These are phyloP conservation scores for Schwanniomyces pseudopolymorphus DNA, from an alignment of 805 yeast species.

Conservation along the genomic window DNA sequence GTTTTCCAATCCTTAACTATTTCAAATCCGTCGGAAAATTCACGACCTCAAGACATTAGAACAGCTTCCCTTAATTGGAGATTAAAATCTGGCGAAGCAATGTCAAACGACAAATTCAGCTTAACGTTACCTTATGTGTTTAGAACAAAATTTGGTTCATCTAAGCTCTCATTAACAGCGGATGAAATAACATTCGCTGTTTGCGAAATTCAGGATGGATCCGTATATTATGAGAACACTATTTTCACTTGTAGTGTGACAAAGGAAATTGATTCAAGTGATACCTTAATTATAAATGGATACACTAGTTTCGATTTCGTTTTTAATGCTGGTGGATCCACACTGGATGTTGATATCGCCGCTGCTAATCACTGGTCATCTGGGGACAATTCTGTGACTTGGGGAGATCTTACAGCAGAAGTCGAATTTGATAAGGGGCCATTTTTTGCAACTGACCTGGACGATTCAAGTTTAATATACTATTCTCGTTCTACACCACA, in stretches of 20 bases:
- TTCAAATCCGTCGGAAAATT: slow-evolving; percentile 6
- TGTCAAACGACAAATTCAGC: slow-evolving; percentile 10
- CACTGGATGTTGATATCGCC: slow-evolving; percentile 9
- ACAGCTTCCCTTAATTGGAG: slow-evolving; percentile 15
- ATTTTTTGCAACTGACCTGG: slow-evolving; percentile 5
- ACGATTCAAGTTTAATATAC: slow-evolving; percentile 7
- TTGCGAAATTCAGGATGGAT: slow-evolving; percentile 11
- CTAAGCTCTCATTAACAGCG: slow-evolving; percentile 9
- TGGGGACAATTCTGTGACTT: slow-evolving; percentile 7
- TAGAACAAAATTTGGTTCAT: slow-evolving; percentile 12
- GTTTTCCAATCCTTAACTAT: slow-evolving; percentile 9
- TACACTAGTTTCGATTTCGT: slow-evolving; percentile 13
- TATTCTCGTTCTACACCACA: slow-evolving; percentile 16
- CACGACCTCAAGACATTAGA: slow-evolving; percentile 17
- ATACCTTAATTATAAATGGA: slow-evolving; percentile 7
- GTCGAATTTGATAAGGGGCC: slow-evolving; percentile 13
- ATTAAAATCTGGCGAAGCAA: slow-evolving; percentile 3
- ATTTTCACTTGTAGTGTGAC: slow-evolving; percentile 9
- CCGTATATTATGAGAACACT: slow-evolving; percentile 6
- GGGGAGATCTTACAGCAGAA: slow-evolving; percentile 11
- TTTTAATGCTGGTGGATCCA: slow-evolving; percentile 19
- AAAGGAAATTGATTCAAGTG: not conserved
- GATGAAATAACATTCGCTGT: slow-evolving; percentile 8
- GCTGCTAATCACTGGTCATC: slow-evolving; percentile 9
- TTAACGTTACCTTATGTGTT: slow-evolving; percentile 14